These are phyloP conservation scores for Polyporus tsugae DNA, from an alignment of 1,284 basidiomycete genomes.

Conservation along the genomic window DNA sequence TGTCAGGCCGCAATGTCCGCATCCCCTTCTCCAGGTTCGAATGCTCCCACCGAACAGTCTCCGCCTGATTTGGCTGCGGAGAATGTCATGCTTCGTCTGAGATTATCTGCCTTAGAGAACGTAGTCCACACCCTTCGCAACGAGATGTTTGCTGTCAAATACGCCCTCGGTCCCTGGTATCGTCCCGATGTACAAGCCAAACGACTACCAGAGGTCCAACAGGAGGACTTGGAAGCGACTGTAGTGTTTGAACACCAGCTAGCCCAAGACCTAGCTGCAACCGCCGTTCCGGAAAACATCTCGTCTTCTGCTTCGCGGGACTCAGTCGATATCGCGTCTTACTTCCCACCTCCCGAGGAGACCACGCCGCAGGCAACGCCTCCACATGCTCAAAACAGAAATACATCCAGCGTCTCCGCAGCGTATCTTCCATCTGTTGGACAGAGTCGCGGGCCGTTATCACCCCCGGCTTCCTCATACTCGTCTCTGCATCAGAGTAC, in stretches of 20 bases:
- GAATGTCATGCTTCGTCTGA: slow-evolving; percentile 33
- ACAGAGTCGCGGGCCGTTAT: slow-evolving; percentile 16
- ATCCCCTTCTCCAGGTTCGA: neutral
- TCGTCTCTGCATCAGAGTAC: slow-evolving; percentile 12
- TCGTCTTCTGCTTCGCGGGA: slow-evolving; percentile 20
- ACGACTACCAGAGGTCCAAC: neutral
- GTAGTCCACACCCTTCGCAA: slow-evolving; percentile 32
- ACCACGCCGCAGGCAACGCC: slow-evolving; percentile 18
- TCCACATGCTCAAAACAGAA: slow-evolving; percentile 23
- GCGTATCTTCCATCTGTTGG: slow-evolving; percentile 13
- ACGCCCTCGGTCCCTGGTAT: slow-evolving; percentile 37
- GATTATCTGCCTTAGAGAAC: slow-evolving; percentile 35
- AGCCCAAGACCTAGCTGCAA: slow-evolving; percentile 23
- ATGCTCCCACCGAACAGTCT: neutral
- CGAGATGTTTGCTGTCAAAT: slow-evolving; percentile 36
- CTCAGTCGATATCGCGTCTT: slow-evolving; percentile 50
- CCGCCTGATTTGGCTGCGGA: slow-evolving; percentile 27
- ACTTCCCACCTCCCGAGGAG: slow-evolving; percentile 51
- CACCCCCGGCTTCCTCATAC: slow-evolving; percentile 13
- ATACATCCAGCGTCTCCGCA: slow-evolving; percentile 9
- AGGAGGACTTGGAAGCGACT: slow-evolving; percentile 4
- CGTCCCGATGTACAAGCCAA: slow-evolving; percentile 25
- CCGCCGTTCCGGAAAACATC: neutral
- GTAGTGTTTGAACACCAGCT: slow-evolving; percentile 16
- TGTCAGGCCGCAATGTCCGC: neutral